Percentiles rank a stretch among this genome's conserved stretches.
These are phyloP conservation scores for Metroxylon sagu DNA, from an alignment of 176 grass and related monocot genomes.

Conservation along the genomic window DNA sequence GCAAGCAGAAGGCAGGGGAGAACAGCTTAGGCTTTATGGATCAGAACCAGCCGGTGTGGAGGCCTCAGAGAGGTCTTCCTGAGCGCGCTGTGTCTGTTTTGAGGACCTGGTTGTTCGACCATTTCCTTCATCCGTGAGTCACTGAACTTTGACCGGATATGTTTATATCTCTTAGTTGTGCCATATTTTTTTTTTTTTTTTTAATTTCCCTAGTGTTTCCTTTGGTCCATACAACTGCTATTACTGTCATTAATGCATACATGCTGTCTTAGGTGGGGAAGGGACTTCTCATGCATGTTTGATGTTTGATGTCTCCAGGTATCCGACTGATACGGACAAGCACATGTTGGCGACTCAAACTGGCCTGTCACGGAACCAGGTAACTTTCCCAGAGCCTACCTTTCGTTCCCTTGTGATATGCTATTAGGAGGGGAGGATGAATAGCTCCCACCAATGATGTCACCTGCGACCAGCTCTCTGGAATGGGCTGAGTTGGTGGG, in stretches of 20 bases:
- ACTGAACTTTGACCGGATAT: no score
- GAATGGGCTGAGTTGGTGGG: no score
- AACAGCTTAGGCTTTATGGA: conserved; percentile 23
- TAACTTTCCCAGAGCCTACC: not conserved
- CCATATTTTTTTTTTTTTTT: no score
- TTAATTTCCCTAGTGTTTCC: no score
- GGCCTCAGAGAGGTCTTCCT: conserved; percentile 40
- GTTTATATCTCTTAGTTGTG: no score
- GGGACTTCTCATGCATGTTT: not conserved
- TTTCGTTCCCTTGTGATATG: no score
- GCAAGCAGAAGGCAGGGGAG: conserved; percentile 7
- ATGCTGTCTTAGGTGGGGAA: not conserved
- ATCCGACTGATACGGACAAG: conserved; percentile 52
- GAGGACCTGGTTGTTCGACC: conserved; percentile 47
- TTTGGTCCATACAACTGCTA: no score
- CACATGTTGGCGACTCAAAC: conserved; percentile 58
- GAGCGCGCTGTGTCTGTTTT: conserved; percentile 41
- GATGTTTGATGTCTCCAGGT: conserved; percentile 20
- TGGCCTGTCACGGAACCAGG: conserved; percentile 53
- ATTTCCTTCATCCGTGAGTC: conserved; percentile 59
- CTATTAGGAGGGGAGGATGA: no score
- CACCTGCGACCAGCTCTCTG: no score
- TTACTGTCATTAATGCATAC: conserved; percentile 11
- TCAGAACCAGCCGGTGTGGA: conserved; percentile 41
- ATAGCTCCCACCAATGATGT: no score